Base-by-base conservation (phyloP, 2,329 filamentous ascomycete species). In the Cercospora sp. region DNA sequence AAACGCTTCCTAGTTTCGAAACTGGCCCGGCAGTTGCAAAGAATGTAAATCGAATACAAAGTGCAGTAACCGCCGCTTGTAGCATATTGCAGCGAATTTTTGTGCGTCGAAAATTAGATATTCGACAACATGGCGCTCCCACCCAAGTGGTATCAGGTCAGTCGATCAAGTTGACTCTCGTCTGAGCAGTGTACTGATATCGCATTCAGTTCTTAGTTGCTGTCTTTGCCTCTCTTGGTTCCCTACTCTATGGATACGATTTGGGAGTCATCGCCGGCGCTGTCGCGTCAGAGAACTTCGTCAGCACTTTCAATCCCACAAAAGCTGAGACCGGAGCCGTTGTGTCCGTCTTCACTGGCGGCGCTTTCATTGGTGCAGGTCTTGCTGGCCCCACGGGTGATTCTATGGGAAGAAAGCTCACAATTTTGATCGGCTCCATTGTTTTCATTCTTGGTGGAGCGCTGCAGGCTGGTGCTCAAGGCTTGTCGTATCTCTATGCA, bases 341-440 rank as follows among this genome's bases (percentile, higher is more conserved):
- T 0, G 91, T 94, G 1, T 91, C 90, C 1, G 85, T 93, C 68
- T 94, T 94, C 78, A 94, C 91, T 0, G 90, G 85, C 2, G 88
- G 91, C 55, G 91, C 91, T 24, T 92, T 92, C 80, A 86, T 90
- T 71, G 91, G 90, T 8, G 88, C 90, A 28, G 81, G 82, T 34
- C 80, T 87, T 40, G 91, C 88, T 45, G 91, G 91, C 68, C 84
- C 86, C 1, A 74, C 81, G 40, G 88, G 89, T 70, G 88, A 93
- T 77, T 82, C 77, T 66, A 79, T 92, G 2, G 91, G 92, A 53
- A 86, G 92, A 72, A 88, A 90, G 77, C 82, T 82, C 77, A 93
- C 91, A 2, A 94, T 94, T 72, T 79, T 91, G 59, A 80, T 90
- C 30, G 92, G 91, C n/a, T 86, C 88, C 53, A 2, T 90, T 3